Evolutionary conservation across 257 asterid species (phyloP), one percentile per base, ranked within the genome.

Genomic region (Salvia miltiorrhiza): DNA sequence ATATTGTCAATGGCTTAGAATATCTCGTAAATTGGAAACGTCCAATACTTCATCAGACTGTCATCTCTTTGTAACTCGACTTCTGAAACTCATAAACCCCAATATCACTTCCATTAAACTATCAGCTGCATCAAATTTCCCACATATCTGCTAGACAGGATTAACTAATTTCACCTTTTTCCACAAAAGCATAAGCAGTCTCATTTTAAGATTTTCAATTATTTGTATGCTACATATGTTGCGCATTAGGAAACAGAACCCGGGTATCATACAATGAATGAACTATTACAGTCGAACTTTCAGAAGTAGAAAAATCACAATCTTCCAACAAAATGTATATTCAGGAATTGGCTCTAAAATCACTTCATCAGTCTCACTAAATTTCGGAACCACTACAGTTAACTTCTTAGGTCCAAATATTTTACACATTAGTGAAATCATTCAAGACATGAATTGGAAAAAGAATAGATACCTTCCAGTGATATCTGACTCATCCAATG

Each of bases 401-500:
- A 69, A 60, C 70, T 68, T 45, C 54, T 57, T 30, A 47, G 47
- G 69, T 28, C 62, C 35, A 55, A 43, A 60, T 28, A 32, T 21
- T 40, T 45, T 14, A 2, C 59, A 44, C 21, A 59, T 16, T 24
- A 37, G 60, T 55, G 19, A 58, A 45, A 21, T 71, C 69, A n/a
- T 60, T 68, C 59, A 32, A 72, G 79, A 61, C 16, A 26, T 26
- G 6, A 65, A 0, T 33, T 33, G 39, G 63, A 16, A 57, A 35
- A 33, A 23, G n/a, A 37, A 49, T 24, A 33, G 40, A 37, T 80
- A 90, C 96, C 97, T 90, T 83, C 83, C 95, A 26, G 13, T 50
- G 63, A 70, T 64, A 71, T 67, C 81, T 12, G 73, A 77, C 64
- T 80, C 88, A 57, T 83, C 89, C 67, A 44, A 71, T 43, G 78